phyloP scores from a whole-genome alignment of 2,329 filamentous ascomycete genomes.

The Aspergillus latus region DNA sequence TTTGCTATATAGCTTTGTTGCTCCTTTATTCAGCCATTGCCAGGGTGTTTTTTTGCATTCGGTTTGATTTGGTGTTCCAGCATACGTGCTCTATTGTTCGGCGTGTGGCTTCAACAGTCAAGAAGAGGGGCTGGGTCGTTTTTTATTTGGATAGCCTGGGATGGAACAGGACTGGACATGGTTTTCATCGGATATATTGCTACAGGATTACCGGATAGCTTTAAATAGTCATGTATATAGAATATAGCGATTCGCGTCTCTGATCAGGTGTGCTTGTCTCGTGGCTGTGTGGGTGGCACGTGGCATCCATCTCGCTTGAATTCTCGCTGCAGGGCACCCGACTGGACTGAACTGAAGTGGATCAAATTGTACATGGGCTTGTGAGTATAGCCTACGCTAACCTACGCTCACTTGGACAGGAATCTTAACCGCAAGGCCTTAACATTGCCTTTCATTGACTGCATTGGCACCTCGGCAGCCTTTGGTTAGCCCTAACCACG shows the following conservation, averaged over 20 bases:
- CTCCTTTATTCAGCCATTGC: not conserved
- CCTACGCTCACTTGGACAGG: no score
- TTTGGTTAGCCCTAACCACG: not conserved
- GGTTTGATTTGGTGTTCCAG: not conserved
- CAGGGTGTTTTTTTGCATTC: not conserved
- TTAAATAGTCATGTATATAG: not conserved
- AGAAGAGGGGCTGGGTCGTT: not conserved
- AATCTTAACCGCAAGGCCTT: no score
- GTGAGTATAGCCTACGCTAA: not conserved
- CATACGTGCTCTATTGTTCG: not conserved
- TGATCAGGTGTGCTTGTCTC: not conserved
- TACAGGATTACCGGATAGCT: not conserved
- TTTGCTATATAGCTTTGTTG: not conserved
- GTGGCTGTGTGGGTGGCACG: no score
- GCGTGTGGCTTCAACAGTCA: not conserved
- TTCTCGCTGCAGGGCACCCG: not conserved
- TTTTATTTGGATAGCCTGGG: not conserved
- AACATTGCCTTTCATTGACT: no score
- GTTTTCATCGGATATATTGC: not conserved
- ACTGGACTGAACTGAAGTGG: no score
- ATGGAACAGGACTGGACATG: not conserved
- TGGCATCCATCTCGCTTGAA: not conserved
- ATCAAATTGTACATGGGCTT: not conserved
- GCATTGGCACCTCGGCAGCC: no score
- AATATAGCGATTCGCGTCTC: not conserved